Evolutionary conservation across 164 flowering plant species (phyloP).

Genomic region (Hamamelis virginiana): DNA sequence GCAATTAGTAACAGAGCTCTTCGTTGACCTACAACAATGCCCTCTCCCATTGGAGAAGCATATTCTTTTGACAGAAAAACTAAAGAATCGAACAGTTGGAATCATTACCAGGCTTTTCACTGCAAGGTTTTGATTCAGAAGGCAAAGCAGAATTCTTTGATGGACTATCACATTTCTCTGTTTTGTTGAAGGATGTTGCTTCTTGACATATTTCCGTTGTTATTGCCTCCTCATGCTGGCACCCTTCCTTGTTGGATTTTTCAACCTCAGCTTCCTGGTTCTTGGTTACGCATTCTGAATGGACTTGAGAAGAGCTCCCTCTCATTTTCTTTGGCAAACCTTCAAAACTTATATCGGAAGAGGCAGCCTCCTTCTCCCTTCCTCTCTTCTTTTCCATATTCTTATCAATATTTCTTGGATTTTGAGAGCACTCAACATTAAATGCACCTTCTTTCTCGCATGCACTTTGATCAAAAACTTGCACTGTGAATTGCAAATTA

Average conservation of each 20-base stretch:
- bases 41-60: neutral
- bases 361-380: slow-evolving; percentile 26
- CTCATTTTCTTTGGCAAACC: slow-evolving; percentile 30
- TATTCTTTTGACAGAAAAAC: neutral
- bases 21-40: neutral
- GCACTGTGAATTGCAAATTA: slow-evolving; percentile 50
- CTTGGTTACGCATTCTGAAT: slow-evolving; percentile 7
- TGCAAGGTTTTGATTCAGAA: slow-evolving; percentile 8
- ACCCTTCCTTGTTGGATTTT: slow-evolving; percentile 1
- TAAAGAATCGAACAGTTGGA: neutral
- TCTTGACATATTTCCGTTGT: neutral
- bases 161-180: neutral
- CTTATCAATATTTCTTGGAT: slow-evolving; percentile 1
- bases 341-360: slow-evolving; percentile 16
- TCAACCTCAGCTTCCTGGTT: slow-evolving; percentile 10
- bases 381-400: slow-evolving; percentile 31
- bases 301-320: slow-evolving; percentile 15
- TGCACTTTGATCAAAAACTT: slow-evolving; percentile 57
- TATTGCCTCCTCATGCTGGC: neutral
- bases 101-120: slow-evolving; percentile 21
- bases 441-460: slow-evolving; percentile 66
- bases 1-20: neutral
- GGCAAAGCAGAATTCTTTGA: slow-evolving; percentile 13
- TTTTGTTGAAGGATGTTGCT: neutral
- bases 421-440: slow-evolving; percentile 36